phyloP scores from a whole-genome alignment of 345 rosid species.

The Citrus trifoliata region DNA sequence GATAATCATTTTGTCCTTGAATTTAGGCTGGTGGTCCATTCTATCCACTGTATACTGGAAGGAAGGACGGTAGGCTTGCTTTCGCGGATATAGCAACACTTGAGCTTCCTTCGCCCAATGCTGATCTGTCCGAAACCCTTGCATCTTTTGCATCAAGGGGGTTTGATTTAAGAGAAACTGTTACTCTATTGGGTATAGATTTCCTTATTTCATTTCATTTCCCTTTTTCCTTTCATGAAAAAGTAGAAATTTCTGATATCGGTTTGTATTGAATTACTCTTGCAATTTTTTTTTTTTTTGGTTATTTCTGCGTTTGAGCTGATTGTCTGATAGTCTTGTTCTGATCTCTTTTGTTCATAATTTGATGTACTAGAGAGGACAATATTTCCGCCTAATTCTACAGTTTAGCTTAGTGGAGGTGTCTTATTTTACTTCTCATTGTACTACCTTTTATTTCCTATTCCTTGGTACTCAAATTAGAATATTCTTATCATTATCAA shows the following conservation, averaged over 20 bases:
- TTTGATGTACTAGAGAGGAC: neutral
- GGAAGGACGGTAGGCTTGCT: slow-evolving; percentile 46
- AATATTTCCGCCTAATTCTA: neutral
- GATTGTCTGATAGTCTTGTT: neutral
- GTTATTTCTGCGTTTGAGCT: neutral
- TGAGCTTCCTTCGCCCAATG: slow-evolving; percentile 63
- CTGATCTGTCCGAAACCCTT: slow-evolving; percentile 42
- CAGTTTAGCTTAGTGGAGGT: neutral
- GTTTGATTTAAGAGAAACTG: slow-evolving; percentile 65
- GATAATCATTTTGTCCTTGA: slow-evolving; percentile 4
- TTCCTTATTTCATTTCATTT: neutral
- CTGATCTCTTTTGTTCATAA: neutral
- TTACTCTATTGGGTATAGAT: slow-evolving; percentile 56
- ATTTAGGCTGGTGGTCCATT: slow-evolving; percentile 72
- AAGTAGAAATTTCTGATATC: neutral
- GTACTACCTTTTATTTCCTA: neutral
- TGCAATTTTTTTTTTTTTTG: neutral
- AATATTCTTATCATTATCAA: neutral
- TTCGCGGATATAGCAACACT: slow-evolving; percentile 37
- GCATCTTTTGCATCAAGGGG: slow-evolving; percentile 56
- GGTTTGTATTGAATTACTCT: neutral
- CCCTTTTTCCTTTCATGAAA: neutral
- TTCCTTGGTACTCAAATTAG: neutral
- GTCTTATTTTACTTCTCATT: neutral
- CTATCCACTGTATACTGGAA: slow-evolving; percentile 65